Percentiles rank a stretch among this genome's conserved stretches.
These are phyloP conservation scores for Crepidotus variabilis DNA, from an alignment of 768 basidiomycete genomes.

Conservation along the genomic window DNA sequence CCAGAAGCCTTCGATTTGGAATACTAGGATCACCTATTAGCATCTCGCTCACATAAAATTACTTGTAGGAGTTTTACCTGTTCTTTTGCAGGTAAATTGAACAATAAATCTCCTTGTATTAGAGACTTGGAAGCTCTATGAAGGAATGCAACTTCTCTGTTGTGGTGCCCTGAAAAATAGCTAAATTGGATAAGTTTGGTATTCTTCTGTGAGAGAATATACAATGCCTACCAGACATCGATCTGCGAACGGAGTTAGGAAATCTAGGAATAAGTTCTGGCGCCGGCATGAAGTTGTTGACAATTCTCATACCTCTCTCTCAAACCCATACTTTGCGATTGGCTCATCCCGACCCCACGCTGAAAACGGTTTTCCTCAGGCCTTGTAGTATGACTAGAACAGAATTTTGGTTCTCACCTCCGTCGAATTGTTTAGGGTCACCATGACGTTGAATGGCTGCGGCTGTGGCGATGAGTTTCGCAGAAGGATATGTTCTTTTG, in stretches of 20 bases:
- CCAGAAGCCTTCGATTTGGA: slow-evolving; percentile 31
- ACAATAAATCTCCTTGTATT: slow-evolving; percentile 77
- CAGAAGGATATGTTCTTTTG: slow-evolving; percentile 66
- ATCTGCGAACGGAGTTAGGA: too few species aligned
- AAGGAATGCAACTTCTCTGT: slow-evolving; percentile 83
- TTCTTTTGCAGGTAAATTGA: slow-evolving; percentile 78
- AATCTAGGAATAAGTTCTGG: too few species aligned
- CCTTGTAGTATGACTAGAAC: neutral
- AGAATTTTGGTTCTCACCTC: slow-evolving; percentile 37
- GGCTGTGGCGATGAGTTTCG: slow-evolving; percentile 67
- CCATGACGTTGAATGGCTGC: slow-evolving; percentile 48
- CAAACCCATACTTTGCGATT: slow-evolving; percentile 71
- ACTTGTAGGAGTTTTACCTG: slow-evolving; percentile 40
- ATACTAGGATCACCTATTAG: slow-evolving; percentile 23
- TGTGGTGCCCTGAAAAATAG: slow-evolving; percentile 67
- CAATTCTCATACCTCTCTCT: slow-evolving; percentile 46
- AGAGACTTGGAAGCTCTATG: slow-evolving; percentile 69
- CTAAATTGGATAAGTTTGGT: slow-evolving; percentile 13
- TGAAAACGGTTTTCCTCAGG: slow-evolving; percentile 12
- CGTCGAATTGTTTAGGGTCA: slow-evolving; percentile 53
- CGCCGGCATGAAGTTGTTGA: neutral
- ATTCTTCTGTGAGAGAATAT: too few species aligned
- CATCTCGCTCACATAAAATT: neutral
- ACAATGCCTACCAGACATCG: too few species aligned
- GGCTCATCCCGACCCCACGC: slow-evolving; percentile 64